Conservation (phyloP, 331 rosid species). For the Rosa hybrid region DNA sequence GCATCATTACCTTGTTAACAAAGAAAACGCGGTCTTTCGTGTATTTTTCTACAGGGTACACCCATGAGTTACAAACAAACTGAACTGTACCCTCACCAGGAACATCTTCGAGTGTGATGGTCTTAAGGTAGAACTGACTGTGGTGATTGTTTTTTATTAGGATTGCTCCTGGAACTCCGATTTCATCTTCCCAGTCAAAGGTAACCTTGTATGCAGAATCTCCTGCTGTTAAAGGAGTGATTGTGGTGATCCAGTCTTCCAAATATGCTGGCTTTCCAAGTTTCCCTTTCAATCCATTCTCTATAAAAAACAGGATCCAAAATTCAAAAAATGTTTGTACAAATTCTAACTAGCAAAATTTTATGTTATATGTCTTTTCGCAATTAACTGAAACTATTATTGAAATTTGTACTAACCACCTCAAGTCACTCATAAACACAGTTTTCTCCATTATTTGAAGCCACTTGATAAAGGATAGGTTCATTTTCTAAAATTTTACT, state of each 20-base stretch:
- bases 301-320: slow-evolving; percentile 10
- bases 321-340: neutral
- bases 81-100: slow-evolving; percentile 57
- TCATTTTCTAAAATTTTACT: neutral
- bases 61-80: slow-evolving; percentile 85
- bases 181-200: slow-evolving; percentile 58
- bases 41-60: slow-evolving; percentile 59
- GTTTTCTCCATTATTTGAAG: neutral
- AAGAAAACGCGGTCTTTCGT: slow-evolving; percentile 65
- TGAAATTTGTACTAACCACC: neutral
- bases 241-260: slow-evolving; percentile 61
- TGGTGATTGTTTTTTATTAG: slow-evolving; percentile 62
- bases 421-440: slow-evolving; percentile 3
- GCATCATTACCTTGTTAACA: slow-evolving; percentile 55
- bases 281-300: slow-evolving; percentile 49
- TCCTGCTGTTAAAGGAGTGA: slow-evolving; percentile 45
- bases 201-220: slow-evolving; percentile 51
- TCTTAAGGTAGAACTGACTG: slow-evolving; percentile 61
- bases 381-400: neutral
- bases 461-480: neutral
- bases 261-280: slow-evolving; percentile 60
- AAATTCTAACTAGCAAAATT: too few relatives aligned
- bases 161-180: slow-evolving; percentile 70
- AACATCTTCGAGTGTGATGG: slow-evolving; percentile 58
- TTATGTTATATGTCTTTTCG: neutral